A percentile compares a stretch with the other conserved stretches of the same genome.
phyloP scores from a whole-genome alignment of 495 filamentous ascomycete genomes.

The Xylaria acuta region DNA sequence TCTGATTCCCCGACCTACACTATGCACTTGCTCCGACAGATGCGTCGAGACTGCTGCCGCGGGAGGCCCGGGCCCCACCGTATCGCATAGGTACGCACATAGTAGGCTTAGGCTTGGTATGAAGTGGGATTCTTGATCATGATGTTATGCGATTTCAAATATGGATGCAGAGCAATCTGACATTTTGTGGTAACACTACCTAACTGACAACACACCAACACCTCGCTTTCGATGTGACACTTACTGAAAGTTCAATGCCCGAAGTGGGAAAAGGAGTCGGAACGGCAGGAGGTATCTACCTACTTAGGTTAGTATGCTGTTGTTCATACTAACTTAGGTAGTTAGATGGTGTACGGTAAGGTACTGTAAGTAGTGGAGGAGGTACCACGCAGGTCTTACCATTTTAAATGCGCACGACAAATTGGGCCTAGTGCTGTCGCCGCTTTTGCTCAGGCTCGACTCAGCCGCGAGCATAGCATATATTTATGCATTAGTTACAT shows the following conservation, averaged over 20 bases:
- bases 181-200: background rate
- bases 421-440: too few relatives aligned
- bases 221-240: background rate
- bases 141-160: background rate
- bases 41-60: slow-evolving; percentile 10
- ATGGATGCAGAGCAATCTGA: background rate
- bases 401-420: too few relatives aligned
- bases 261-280: background rate
- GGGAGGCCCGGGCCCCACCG: background rate
- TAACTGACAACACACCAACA: background rate
- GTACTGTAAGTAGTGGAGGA: too few relatives aligned
- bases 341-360: too few relatives aligned
- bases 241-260: background rate
- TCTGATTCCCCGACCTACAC: slow-evolving; percentile 2
- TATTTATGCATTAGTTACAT: too few relatives aligned
- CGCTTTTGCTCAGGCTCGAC: too few relatives aligned
- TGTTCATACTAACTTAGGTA: background rate
- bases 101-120: too few relatives aligned
- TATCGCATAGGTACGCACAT: background rate
- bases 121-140: background rate
- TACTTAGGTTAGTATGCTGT: background rate
- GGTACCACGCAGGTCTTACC: too few relatives aligned
- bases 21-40: background rate
- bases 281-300: background rate
- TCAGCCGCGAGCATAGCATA: too few relatives aligned